phyloP scores from a whole-genome alignment of 1,139 yeast species.

The Scheffersomyces illinoinensis region DNA sequence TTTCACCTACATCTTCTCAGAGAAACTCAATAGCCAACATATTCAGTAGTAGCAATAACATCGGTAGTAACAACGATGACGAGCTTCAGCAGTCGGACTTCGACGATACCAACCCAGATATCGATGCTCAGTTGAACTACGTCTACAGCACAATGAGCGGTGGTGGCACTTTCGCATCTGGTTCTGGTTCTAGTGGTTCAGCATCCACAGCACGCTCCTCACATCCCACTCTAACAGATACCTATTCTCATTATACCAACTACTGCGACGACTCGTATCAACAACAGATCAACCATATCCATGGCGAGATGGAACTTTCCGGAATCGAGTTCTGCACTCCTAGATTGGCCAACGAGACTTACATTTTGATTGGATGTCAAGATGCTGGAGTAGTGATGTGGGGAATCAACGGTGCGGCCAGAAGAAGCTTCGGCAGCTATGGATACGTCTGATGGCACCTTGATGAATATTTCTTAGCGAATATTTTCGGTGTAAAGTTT shows the following conservation, averaged over 20 bases:
- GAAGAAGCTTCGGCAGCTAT: conserved; percentile 42
- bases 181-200: conserved; percentile 1
- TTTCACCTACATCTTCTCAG: conserved; percentile 16
- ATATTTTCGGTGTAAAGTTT: neutral
- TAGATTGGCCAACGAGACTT: conserved; percentile 20
- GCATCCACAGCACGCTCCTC: neutral
- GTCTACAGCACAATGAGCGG: conserved; percentile 16
- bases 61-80: neutral
- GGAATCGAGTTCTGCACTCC: conserved; percentile 39
- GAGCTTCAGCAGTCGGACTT: conserved; percentile 1
- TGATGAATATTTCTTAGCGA: neutral
- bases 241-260: conserved; percentile 7
- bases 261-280: conserved; percentile 16
- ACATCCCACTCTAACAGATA: conserved; percentile 14
- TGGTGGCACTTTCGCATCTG: neutral
- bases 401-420: conserved; percentile 42
- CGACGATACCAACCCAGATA: conserved; percentile 5
- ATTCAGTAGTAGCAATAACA: neutral
- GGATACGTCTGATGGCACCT: conserved; percentile 18
- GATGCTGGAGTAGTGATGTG: conserved; percentile 46
- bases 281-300: conserved; percentile 33
- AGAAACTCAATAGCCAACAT: conserved; percentile 12
- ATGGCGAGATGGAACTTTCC: conserved; percentile 48
- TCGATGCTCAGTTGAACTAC: conserved; percentile 13
- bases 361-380: conserved; percentile 43